Evolutionary conservation across 352 stramenopile species (phyloP).

Genomic region (Phytopythium boreale): DNA sequence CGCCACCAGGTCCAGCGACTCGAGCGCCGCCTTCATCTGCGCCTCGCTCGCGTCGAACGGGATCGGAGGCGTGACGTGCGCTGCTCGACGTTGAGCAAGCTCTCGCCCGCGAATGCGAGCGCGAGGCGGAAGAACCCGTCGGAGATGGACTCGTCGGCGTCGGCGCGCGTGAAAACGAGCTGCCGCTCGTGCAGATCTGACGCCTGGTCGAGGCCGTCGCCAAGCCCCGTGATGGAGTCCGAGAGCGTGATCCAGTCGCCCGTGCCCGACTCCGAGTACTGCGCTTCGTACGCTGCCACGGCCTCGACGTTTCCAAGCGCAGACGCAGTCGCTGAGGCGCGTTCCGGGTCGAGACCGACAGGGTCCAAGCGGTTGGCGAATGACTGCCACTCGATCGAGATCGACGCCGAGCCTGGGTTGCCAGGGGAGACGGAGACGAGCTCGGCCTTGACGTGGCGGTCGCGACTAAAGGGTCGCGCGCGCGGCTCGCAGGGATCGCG

Average conservation of each 20-base stretch:
- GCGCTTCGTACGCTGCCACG: conserved; percentile 51
- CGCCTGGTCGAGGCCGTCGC: neutral
- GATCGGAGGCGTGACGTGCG: conserved; percentile 55
- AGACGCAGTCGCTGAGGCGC: conserved; percentile 6
- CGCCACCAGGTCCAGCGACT: conserved; percentile 65
- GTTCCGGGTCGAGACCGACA: neutral
- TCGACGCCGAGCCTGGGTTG: conserved; percentile 33
- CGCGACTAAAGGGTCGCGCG: conserved; percentile 5
- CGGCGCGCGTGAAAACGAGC: conserved; percentile 44
- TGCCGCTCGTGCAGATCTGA: conserved; percentile 25
- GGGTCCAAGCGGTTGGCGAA: conserved; percentile 28
- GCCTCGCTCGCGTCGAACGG: conserved; percentile 64
- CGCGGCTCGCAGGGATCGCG: neutral
- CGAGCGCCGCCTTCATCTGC: conserved; percentile 62
- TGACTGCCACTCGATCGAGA: conserved; percentile 40
- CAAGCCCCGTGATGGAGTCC: conserved; percentile 29
- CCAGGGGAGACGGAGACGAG: conserved; percentile 31
- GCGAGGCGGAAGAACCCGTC: conserved; percentile 56
- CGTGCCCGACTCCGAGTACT: conserved; percentile 44
- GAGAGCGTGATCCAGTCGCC: conserved; percentile 36
- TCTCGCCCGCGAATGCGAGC: conserved; percentile 37
- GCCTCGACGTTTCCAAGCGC: conserved; percentile 18
- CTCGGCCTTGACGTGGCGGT: conserved; percentile 25
- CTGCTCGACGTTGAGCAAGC: conserved; percentile 33
- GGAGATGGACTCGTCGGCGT: conserved; percentile 38